phyloP scores from a whole-genome alignment of 1,139 yeast species.

The Meyerozyma guilliermondii region DNA sequence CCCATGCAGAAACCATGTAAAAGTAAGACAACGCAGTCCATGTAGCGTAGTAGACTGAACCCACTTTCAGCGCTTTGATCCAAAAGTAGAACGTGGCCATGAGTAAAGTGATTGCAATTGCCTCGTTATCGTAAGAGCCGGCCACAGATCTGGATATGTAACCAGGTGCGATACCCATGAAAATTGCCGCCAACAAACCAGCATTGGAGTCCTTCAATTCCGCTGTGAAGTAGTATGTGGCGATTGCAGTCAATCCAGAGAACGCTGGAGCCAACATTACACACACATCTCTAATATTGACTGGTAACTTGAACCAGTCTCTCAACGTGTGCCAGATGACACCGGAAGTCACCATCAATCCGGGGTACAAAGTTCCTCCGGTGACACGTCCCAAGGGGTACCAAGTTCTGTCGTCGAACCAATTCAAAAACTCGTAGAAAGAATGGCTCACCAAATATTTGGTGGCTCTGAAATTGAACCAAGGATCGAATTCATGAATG shows the following conservation, averaged over 20 bases:
- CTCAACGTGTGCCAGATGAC: conserved; percentile 74
- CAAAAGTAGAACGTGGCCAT: conserved; percentile 96
- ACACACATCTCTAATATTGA: conserved; percentile 93
- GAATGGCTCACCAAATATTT: conserved; percentile 80
- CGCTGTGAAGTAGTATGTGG: conserved; percentile 82
- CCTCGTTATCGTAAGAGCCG: conserved; percentile 98
- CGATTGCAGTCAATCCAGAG: conserved; percentile 87
- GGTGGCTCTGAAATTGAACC: conserved; percentile 97
- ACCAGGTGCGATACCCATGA: conserved; percentile 98
- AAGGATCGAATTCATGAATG: conserved; percentile 98
- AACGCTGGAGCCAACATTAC: conserved; percentile 96
- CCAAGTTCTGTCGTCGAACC: conserved; percentile 99
- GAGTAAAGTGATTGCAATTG: conserved; percentile 92
- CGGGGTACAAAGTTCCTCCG: conserved; percentile 98
- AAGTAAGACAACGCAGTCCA: conserved; percentile 86
- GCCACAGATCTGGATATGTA: conserved; percentile 98
- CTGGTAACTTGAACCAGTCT: conserved; percentile 65
- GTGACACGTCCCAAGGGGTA: conserved; percentile 98
- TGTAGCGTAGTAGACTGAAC: conserved; percentile 82
- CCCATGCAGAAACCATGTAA: conserved; percentile 99
- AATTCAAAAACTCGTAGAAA: conserved; percentile 86
- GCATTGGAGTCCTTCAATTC: conserved; percentile 91
- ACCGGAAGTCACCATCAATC: conserved; percentile 95
- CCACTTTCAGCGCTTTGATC: conserved; percentile 90
- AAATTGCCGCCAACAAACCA: conserved; percentile 86